Percentiles rank a stretch among this genome's conserved stretches.
Conservation (phyloP, 2,329 filamentous ascomycete genomes). For the Penicillium hesseltinei region DNA sequence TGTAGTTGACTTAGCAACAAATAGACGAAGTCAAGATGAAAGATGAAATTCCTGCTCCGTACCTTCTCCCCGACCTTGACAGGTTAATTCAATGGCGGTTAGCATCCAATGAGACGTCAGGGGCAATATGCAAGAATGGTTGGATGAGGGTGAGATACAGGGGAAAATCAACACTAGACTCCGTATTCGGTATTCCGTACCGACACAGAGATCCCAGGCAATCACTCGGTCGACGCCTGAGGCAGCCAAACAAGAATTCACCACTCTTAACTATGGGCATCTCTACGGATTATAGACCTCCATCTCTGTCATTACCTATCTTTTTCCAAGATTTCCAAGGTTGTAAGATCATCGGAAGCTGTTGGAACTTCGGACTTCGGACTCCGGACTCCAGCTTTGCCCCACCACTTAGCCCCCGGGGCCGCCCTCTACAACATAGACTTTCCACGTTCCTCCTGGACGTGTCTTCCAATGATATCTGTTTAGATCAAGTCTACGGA, state of each 20-base stretch:
- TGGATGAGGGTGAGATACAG: background rate
- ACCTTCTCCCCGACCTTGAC: background rate
- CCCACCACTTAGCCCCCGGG: background rate
- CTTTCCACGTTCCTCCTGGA: background rate
- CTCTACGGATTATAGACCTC: background rate
- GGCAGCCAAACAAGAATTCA: background rate
- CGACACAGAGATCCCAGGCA: background rate
- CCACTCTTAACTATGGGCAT: background rate
- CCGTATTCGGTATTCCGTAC: background rate
- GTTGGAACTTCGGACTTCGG: background rate
- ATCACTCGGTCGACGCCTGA: background rate
- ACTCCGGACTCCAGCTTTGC: background rate
- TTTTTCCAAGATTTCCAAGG: background rate
- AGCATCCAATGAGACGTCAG: background rate
- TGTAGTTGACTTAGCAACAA: background rate
- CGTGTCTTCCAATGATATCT: background rate
- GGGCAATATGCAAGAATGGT: background rate
- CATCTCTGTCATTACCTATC: background rate
- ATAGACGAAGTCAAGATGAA: background rate
- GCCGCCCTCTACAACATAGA: background rate
- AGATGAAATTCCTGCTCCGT: background rate
- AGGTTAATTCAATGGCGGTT: background rate
- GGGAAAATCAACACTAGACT: background rate
- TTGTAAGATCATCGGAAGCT: background rate
- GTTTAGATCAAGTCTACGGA: background rate